Evolutionary conservation across 495 filamentous ascomycete genomes (phyloP), one percentile per base, ranked within the genome.

Genomic region (Cercophora samala): DNA sequence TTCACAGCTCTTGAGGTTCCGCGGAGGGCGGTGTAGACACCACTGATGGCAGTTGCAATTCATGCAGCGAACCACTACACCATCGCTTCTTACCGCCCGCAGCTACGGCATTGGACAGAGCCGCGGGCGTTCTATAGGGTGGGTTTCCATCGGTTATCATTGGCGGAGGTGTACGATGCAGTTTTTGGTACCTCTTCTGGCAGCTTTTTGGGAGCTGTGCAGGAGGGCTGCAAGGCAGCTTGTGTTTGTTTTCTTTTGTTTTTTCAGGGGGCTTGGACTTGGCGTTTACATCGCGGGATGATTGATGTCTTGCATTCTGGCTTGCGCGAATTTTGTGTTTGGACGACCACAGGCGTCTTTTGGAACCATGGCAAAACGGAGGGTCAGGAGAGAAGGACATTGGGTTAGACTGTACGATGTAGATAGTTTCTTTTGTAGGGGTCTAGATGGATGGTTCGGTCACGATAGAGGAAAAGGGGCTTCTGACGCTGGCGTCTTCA

Each of bases 1-100:
- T 93, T 62, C 90, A 93, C 71, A 81, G 78, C 66, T 82, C 80
- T 17, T 82, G 70, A 79, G 19, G 60, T 62, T 56, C 53, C 53
- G 53, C 53, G 53, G 53, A 56, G 22, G 53, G 21, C 37, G 37
- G 37, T 46, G 37, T 11, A 46, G 37, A 46, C 37, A 46, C 37
- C 8, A 46, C 37, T 9, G 1, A 9, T 46, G 37, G 37, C 15
- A 46, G 37, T 9, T 46, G 37, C 37, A 46, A 46, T 17, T 9
- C 6, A 46, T 46, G 37, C 15, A 46, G 37, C 5, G 37, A 46
- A 46, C 37, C 37, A 46, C 37, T 46, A 46, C 37, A 13, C 6
- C 37, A 46, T 46, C 15, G 37, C 37, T 46, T 46, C 37, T 46
- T 46, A 46, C 37, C 37, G 37, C 37, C 37, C 37, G 53, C 53